Base-by-base conservation (phyloP, 768 basidiomycete genomes). In the Cytidiella melzeri region DNA sequence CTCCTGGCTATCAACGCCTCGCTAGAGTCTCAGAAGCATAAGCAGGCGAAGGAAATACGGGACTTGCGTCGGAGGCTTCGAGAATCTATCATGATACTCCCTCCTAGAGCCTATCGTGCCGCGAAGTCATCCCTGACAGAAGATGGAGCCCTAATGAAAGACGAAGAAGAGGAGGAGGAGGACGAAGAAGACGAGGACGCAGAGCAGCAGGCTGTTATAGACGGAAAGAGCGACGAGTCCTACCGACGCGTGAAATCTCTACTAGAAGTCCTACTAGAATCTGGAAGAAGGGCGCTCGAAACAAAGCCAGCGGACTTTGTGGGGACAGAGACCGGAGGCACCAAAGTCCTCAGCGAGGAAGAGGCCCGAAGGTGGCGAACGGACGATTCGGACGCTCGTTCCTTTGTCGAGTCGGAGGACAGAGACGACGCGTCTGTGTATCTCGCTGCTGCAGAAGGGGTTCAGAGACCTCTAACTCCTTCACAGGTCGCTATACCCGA, bases 1-100 rank as follows among this genome's bases (percentile, higher is more conserved):
- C 74, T 95, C 15, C 73, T 94, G 41, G 80, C 81, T 1, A 92
- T 95, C 68, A 95, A 94, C 60, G 71, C 84, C 2, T 77, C 85
- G 15, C 74, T 95, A 19, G 92, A 95, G 65, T 77, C 81, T 28
- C 77, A 80, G 27, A 92, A 90, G 66, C 79, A 85, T 55, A 77
- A 76, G 24, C 92, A 94, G 60, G 80, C 84, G 5, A 82, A 80
- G 55, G 92, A 95, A 67, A 92, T 95, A 45, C 79, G 87, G 19
- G 88, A 92, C 37, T 73, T 95, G 15, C 80, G 84, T 12, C 80
- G 90, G 26, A 88, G 83, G 59, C 70, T 94, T 41, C 82, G 92
- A 47, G 90, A 93, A 60, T 83, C 87, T 9, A 76, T 88, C 12
- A 78, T 92, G 23, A 80, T 83, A 38, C 75, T 92, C 1, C 89